These are phyloP conservation scores for Solanum pinnatisectum DNA, from an alignment of 257 asterid genomes.

Conservation along the genomic window DNA sequence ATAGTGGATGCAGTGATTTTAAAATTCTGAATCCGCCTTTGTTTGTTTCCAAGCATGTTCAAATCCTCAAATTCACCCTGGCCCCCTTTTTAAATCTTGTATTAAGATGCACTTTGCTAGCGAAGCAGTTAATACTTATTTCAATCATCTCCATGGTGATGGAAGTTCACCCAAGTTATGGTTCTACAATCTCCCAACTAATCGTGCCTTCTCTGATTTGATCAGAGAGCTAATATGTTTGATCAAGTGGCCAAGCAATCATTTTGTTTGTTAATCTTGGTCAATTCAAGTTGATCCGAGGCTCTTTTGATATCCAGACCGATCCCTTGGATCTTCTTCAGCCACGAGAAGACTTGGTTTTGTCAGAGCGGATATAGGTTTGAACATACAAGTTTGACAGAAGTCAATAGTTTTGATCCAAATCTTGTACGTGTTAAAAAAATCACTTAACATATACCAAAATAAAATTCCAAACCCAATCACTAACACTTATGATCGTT, in stretches of 20 bases:
- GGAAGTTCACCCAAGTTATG: background rate
- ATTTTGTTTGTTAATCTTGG: background rate
- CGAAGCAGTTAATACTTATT: background rate
- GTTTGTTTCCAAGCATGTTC: background rate
- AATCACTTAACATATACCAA: background rate
- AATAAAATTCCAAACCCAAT: background rate
- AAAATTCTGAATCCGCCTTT: background rate
- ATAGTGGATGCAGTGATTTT: background rate
- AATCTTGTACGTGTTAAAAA: background rate
- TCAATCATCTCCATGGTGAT: background rate
- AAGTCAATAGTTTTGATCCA: background rate
- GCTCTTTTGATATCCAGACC: background rate
- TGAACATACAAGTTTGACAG: background rate
- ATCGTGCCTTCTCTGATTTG: background rate
- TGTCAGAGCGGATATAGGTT: background rate
- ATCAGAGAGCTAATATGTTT: background rate
- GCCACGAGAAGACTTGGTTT: background rate
- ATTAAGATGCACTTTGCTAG: background rate
- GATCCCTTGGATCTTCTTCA: background rate
- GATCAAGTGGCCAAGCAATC: background rate
- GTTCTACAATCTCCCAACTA: background rate
- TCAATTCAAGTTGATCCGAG: background rate
- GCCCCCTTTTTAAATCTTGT: background rate
- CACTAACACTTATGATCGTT: background rate
- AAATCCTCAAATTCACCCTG: background rate